These are phyloP conservation scores for Discostella pseudostelligera DNA, from an alignment of 108 stramenopile genomes.

Conservation along the genomic window DNA sequence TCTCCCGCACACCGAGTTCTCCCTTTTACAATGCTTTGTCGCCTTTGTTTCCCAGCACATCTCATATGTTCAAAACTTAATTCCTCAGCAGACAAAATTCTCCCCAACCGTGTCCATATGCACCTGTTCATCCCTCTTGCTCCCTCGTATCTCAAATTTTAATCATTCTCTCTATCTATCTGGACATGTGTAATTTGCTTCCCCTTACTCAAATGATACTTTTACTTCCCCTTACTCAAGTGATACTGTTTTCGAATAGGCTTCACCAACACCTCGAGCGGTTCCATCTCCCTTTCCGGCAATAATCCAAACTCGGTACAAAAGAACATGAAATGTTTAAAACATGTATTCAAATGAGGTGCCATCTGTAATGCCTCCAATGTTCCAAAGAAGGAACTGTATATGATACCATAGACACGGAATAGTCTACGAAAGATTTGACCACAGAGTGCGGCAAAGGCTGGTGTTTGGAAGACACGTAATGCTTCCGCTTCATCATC, in stretches of 20 bases:
- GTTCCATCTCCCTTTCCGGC: constrained; percentile 89
- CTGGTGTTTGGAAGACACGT: constrained; percentile 83
- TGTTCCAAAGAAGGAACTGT: constrained; percentile 84
- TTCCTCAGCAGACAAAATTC: too few relatives aligned
- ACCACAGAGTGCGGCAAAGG: constrained; percentile 85
- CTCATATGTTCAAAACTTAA: too few relatives aligned
- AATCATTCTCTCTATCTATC: too few relatives aligned
- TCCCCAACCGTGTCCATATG: too few relatives aligned
- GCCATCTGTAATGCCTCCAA: constrained; percentile 90
- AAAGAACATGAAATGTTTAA: constrained; percentile 94
- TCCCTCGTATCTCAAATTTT: too few relatives aligned
- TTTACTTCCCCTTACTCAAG: constrained; percentile 58
- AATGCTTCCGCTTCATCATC: constrained; percentile 85
- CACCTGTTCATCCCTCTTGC: too few relatives aligned
- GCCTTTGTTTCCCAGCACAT: too few relatives aligned
- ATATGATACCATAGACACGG: constrained; percentile 91
- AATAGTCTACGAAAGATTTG: constrained; percentile 88
- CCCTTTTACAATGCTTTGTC: too few relatives aligned
- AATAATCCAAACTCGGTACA: constrained; percentile 87
- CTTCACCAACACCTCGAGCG: constrained; percentile 85
- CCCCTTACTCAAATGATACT: too few relatives aligned
- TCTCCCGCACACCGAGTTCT: too few relatives aligned
- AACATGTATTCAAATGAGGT: constrained; percentile 88
- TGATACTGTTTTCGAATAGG: constrained; percentile 88
- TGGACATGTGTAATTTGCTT: too few relatives aligned